A percentile compares a stretch with the other conserved stretches of the same genome.
Conservation (phyloP, 176 grass and related monocot species). For the Canna indica region DNA sequence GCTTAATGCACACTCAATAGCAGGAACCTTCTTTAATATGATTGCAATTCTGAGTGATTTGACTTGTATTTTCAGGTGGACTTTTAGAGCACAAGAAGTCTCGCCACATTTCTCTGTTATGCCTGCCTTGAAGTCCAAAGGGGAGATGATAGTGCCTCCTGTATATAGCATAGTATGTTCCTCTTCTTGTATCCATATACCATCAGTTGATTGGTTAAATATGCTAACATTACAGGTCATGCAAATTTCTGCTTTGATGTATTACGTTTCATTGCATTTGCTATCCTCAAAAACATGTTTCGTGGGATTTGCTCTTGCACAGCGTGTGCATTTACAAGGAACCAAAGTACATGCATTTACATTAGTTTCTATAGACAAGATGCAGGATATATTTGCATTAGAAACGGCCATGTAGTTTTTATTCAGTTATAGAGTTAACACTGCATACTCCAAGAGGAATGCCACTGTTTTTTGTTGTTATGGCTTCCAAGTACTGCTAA, state of each 20-base stretch:
- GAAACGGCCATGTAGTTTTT: too few relatives aligned
- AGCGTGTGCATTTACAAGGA: too few relatives aligned
- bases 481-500: too few relatives aligned
- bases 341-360: too few relatives aligned
- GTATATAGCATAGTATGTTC: constrained; percentile 87
- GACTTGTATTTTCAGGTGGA: constrained; percentile 56
- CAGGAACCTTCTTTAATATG: background rate
- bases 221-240: background rate
- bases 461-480: too few relatives aligned
- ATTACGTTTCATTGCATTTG: background rate
- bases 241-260: background rate
- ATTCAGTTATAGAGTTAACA: too few relatives aligned
- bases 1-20: background rate
- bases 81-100: constrained; percentile 79
- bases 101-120: constrained; percentile 63
- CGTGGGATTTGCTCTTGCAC: too few relatives aligned
- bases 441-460: too few relatives aligned
- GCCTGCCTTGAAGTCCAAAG: constrained; percentile 53
- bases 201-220: background rate
- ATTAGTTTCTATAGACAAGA: too few relatives aligned
- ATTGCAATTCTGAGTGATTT: background rate
- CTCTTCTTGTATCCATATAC: background rate
- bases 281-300: too few relatives aligned
- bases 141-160: constrained; percentile 63
- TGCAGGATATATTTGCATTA: too few relatives aligned